Percentiles rank a stretch among this genome's conserved stretches.
Conservation (phyloP, 352 stramenopile species). For the Pythium scleroteichum region DNA sequence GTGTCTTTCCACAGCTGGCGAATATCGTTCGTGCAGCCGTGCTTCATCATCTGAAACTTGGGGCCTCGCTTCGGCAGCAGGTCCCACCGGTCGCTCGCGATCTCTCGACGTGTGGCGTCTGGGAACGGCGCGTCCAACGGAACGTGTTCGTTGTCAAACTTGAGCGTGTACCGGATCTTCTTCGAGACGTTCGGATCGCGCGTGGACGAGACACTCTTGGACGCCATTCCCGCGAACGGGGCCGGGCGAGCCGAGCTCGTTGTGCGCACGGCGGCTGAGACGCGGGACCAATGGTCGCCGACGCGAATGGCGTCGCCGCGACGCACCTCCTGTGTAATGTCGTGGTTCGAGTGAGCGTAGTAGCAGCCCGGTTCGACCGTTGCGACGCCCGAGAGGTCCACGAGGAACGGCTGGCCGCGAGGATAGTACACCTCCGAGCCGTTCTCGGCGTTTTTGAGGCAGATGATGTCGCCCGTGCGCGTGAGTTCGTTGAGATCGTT, state of each 20-base stretch:
- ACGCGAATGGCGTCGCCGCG: slow-evolving; percentile 72
- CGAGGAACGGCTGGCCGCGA: slow-evolving; percentile 61
- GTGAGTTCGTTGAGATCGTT: slow-evolving; percentile 75
- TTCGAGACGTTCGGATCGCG: slow-evolving; percentile 79
- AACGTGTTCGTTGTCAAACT: slow-evolving; percentile 85
- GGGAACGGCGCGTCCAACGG: slow-evolving; percentile 77
- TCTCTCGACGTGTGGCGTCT: slow-evolving; percentile 59
- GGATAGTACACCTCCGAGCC: slow-evolving; percentile 80
- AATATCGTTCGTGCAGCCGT: slow-evolving; percentile 86
- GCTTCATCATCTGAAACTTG: slow-evolving; percentile 80
- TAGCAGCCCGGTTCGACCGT: slow-evolving; percentile 78
- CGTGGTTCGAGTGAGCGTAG: slow-evolving; percentile 60
- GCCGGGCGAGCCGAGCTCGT: slow-evolving; percentile 63
- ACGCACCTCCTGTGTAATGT: slow-evolving; percentile 68
- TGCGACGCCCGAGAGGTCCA: slow-evolving; percentile 68
- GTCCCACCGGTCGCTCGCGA: slow-evolving; percentile 74
- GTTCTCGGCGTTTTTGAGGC: slow-evolving; percentile 81
- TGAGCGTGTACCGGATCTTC: slow-evolving; percentile 86
- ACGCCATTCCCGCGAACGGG: slow-evolving; percentile 67
- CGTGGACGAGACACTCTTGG: slow-evolving; percentile 80
- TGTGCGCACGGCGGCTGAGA: slow-evolving; percentile 76
- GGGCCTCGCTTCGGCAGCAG: slow-evolving; percentile 62
- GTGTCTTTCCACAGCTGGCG: slow-evolving; percentile 83
- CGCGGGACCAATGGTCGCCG: slow-evolving; percentile 81
- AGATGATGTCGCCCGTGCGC: slow-evolving; percentile 79